These are phyloP conservation scores for Coniochaeta hoffmannii DNA, from an alignment of 2,329 filamentous ascomycete genomes.

Conservation along the genomic window DNA sequence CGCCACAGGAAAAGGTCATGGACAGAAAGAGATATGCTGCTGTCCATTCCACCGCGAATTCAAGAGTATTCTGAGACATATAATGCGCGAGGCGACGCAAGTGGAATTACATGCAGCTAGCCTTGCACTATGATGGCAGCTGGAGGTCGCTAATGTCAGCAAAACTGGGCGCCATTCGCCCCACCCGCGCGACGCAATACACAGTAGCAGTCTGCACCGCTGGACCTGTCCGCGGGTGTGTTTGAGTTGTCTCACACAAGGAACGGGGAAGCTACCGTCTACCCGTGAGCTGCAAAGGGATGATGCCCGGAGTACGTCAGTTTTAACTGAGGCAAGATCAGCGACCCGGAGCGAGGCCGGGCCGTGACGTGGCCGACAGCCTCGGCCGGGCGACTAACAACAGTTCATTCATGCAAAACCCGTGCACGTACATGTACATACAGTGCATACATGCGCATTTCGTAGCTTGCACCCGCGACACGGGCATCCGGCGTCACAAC, in stretches of 20 bases:
- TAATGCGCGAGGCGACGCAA: not conserved
- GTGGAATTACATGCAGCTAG: constrained; percentile 14
- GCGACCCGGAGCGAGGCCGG: not conserved
- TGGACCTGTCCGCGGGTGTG: no score
- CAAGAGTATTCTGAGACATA: not conserved
- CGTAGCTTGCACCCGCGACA: not conserved
- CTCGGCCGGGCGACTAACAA: not conserved
- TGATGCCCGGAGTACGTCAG: not conserved
- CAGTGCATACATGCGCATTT: no score
- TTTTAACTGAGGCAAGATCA: no score
- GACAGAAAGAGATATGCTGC: not conserved
- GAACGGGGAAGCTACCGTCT: not conserved
- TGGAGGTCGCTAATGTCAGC: constrained; percentile 5
- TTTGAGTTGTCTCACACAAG: not conserved
- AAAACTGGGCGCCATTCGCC: not conserved
- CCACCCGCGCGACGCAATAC: not conserved
- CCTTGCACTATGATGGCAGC: constrained; percentile 12
- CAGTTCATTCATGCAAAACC: constrained; percentile 1
- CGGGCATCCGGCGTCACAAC: not conserved
- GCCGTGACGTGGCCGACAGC: not conserved
- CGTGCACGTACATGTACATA: not conserved
- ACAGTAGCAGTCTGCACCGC: constrained; percentile 1
- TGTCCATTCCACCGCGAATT: not conserved
- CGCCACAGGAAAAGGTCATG: not conserved
- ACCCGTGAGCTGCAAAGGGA: not conserved